These are phyloP conservation scores for Cystofilobasidium bisporidii DNA, from an alignment of 768 basidiomycete species.

Conservation along the genomic window DNA sequence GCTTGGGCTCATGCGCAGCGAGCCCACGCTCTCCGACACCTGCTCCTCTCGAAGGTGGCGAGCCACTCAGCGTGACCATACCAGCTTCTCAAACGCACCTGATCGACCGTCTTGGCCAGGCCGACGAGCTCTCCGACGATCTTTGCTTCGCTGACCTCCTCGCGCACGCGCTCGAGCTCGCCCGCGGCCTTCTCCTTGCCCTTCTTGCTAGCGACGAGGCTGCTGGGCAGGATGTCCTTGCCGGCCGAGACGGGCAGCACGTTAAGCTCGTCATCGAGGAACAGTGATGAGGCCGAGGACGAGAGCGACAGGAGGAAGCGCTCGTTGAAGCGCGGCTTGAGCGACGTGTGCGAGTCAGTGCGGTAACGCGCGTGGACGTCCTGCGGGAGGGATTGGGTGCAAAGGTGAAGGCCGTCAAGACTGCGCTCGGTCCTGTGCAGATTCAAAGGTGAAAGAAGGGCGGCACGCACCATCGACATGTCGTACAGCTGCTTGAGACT, in stretches of 20 bases:
- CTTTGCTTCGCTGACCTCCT: slow-evolving; percentile 56
- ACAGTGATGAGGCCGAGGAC: slow-evolving; percentile 80
- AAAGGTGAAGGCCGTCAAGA: too few species aligned
- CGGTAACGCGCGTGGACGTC: slow-evolving; percentile 93
- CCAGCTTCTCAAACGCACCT: too few species aligned
- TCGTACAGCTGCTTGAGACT: slow-evolving; percentile 83
- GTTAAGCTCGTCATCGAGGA: slow-evolving; percentile 95
- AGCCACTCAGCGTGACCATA: too few species aligned
- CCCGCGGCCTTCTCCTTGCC: slow-evolving; percentile 44
- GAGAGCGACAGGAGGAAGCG: slow-evolving; percentile 96
- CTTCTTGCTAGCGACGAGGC: slow-evolving; percentile 42
- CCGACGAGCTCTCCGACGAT: slow-evolving; percentile 81
- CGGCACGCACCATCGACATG: slow-evolving; percentile 59
- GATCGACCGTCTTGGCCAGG: slow-evolving; percentile 83
- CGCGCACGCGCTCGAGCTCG: slow-evolving; percentile 63
- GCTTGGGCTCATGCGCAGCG: too few species aligned
- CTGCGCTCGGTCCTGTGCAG: too few species aligned
- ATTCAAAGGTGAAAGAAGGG: not conserved
- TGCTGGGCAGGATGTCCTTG: slow-evolving; percentile 73
- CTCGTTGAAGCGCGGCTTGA: slow-evolving; percentile 94
- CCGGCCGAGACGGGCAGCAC: slow-evolving; percentile 90
- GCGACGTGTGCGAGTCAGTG: slow-evolving; percentile 68
- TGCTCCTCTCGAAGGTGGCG: too few species aligned
- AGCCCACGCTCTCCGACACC: too few species aligned
- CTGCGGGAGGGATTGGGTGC: slow-evolving; percentile 43